Conservation (phyloP, 805 yeast genomes). For the Hermanozyma aechmeae region DNA sequence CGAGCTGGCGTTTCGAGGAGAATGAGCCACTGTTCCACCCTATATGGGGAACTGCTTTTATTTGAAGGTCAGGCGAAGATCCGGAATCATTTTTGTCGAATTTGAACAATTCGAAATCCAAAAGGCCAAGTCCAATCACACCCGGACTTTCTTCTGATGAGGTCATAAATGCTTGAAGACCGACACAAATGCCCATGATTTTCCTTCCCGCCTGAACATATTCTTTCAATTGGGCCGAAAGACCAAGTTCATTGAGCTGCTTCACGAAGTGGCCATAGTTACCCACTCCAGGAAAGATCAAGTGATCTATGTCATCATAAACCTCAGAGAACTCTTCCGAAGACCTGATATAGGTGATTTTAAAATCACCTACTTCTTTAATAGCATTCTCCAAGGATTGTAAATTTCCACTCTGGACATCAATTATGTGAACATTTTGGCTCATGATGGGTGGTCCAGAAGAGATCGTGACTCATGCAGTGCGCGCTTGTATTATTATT, state of each 20-base stretch:
- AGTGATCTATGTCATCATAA: constrained; percentile 37
- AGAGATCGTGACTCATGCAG: not conserved
- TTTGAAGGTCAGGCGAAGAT: constrained; percentile 16
- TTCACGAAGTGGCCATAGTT: constrained; percentile 90
- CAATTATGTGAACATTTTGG: constrained; percentile 58
- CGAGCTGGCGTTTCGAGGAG: too few relatives aligned
- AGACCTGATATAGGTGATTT: constrained; percentile 50
- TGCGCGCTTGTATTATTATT: constrained; percentile 1
- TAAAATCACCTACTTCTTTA: constrained; percentile 58
- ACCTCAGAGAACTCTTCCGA: constrained; percentile 41
- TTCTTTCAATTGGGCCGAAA: constrained; percentile 53
- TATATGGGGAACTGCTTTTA: constrained; percentile 88
- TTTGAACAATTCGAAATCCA: constrained; percentile 38
- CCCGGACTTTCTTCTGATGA: constrained; percentile 70
- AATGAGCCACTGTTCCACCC: constrained; percentile 95
- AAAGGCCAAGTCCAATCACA: constrained; percentile 37
- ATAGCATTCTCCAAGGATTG: constrained; percentile 87
- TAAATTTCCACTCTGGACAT: constrained; percentile 89
- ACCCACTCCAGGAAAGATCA: constrained; percentile 95
- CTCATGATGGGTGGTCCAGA: constrained; percentile 8
- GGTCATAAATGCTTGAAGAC: constrained; percentile 75
- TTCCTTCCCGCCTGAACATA: constrained; percentile 76
- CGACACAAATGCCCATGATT: constrained; percentile 96
- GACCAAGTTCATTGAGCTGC: constrained; percentile 50
- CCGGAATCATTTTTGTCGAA: constrained; percentile 39